These are phyloP conservation scores for Podospora sp. DNA, from an alignment of 495 filamentous ascomycete species.

Conservation along the genomic window DNA sequence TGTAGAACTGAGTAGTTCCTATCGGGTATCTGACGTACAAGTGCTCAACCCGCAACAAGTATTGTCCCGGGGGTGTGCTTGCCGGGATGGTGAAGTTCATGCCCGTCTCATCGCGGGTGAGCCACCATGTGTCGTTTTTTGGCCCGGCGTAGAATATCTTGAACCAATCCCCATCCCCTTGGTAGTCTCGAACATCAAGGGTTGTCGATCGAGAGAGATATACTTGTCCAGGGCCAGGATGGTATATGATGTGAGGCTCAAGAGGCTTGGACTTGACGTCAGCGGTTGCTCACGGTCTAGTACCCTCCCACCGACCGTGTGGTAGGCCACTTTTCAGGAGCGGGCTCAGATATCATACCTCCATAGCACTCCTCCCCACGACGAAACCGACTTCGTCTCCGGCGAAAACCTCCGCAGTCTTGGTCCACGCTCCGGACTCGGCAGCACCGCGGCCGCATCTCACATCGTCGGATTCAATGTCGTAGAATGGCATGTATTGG, in stretches of 20 bases:
- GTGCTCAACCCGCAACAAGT: constrained; percentile 15
- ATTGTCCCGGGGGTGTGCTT: constrained; percentile 9
- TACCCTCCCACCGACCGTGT: too few species aligned
- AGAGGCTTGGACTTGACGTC: not conserved
- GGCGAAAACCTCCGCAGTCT: constrained; percentile 14
- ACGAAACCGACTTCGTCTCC: constrained; percentile 19
- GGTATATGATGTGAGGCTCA: constrained; percentile 18
- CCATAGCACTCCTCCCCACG: constrained; percentile 12
- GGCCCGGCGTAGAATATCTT: constrained; percentile 11
- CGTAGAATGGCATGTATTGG: constrained; percentile 20
- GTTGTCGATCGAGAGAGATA: constrained; percentile 8
- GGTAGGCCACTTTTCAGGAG: too few species aligned
- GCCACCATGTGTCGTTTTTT: constrained; percentile 15
- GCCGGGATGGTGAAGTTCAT: constrained; percentile 21
- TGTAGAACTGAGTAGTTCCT: constrained; percentile 17
- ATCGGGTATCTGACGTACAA: constrained; percentile 11
- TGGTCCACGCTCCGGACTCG: not conserved
- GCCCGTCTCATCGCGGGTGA: constrained; percentile 16
- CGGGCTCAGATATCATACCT: not conserved
- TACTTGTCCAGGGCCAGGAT: constrained; percentile 13
- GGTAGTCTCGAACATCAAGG: not conserved
- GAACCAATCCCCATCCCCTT: constrained; percentile 14
- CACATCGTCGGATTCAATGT: constrained; percentile 17
- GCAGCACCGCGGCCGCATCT: constrained; percentile 13
- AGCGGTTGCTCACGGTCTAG: too few species aligned